Percentiles rank a stretch among this genome's conserved stretches.
These are phyloP conservation scores for Botrytis porri DNA, from an alignment of 2,329 filamentous ascomycete species.

Conservation along the genomic window DNA sequence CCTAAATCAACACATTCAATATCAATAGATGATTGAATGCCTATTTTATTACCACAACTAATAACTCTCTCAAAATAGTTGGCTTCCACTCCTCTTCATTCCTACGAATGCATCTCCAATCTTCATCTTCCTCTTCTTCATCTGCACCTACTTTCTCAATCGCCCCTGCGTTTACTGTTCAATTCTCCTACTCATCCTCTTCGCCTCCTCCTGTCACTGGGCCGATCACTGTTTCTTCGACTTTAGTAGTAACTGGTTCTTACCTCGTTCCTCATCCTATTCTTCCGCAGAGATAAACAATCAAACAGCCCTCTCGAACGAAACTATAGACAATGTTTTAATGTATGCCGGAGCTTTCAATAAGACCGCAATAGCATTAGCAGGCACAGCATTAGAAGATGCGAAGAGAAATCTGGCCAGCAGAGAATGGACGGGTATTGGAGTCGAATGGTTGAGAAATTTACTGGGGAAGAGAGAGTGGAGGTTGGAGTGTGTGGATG, in stretches of 20 bases:
- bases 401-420: slow-evolving; percentile 48
- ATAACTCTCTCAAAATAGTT: slow-evolving; percentile 49
- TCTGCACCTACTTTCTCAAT: slow-evolving; percentile 93
- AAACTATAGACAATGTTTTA: slow-evolving; percentile 39
- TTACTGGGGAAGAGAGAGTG: slow-evolving; percentile 81
- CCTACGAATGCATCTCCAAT: slow-evolving; percentile 80
- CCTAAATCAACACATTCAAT: not conserved
- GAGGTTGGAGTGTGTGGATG: slow-evolving; percentile 86
- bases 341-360: slow-evolving; percentile 51
- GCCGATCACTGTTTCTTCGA: slow-evolving; percentile 91
- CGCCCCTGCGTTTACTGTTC: slow-evolving; percentile 98
- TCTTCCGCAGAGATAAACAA: slow-evolving; percentile 31
- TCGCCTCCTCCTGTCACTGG: slow-evolving; percentile 88
- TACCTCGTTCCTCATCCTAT: slow-evolving; percentile 54
- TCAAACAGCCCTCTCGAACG: slow-evolving; percentile 30
- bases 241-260: slow-evolving; percentile 87
- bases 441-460: slow-evolving; percentile 81
- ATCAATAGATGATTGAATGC: not conserved
- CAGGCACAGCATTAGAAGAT: slow-evolving; percentile 64
- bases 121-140: slow-evolving; percentile 85
- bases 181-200: slow-evolving; percentile 89
- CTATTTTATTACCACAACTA: not conserved
- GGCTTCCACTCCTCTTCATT: slow-evolving; percentile 84
- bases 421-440: slow-evolving; percentile 71
- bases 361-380: slow-evolving; percentile 66